These are phyloP conservation scores for Verticillium klebahnii DNA, from an alignment of 2,329 filamentous ascomycete genomes.

Conservation along the genomic window DNA sequence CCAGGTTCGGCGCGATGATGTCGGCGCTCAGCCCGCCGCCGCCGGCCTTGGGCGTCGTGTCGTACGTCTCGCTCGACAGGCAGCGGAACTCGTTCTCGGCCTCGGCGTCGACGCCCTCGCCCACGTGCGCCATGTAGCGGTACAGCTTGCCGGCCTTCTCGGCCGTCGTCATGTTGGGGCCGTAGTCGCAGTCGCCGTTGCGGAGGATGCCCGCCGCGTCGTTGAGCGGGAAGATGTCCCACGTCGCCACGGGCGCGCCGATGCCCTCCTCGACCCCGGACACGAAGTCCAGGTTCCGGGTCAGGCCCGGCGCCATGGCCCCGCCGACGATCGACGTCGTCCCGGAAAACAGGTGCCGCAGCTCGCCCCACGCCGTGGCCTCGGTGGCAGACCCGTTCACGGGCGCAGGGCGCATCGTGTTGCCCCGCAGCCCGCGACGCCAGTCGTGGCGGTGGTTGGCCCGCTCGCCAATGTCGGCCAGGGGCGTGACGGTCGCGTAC, in stretches of 20 bases:
- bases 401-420: slow-evolving; percentile 12
- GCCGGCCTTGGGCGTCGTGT: slow-evolving; percentile 11
- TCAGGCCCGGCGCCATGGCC: slow-evolving; percentile 19
- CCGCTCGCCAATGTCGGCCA: slow-evolving; percentile 17
- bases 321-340: slow-evolving; percentile 22
- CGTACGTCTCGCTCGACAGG: slow-evolving; percentile 18
- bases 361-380: slow-evolving; percentile 21
- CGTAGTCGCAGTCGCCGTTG: slow-evolving; percentile 22
- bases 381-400: slow-evolving; percentile 16
- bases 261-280: slow-evolving; percentile 18
- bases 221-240: slow-evolving; percentile 21
- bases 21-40: slow-evolving; percentile 19
- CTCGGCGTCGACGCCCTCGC: slow-evolving; percentile 20
- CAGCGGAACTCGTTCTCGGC: slow-evolving; percentile 23
- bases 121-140: slow-evolving; percentile 20
- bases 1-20: slow-evolving; percentile 19
- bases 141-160: slow-evolving; percentile 10
- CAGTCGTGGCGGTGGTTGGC: slow-evolving; percentile 22
- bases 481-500: slow-evolving; percentile 18
- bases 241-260: slow-evolving; percentile 7
- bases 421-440: slow-evolving; percentile 17
- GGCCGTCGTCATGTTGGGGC: slow-evolving; percentile 11
- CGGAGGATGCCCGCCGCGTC: slow-evolving; percentile 17
- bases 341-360: slow-evolving; percentile 23
- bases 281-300: slow-evolving; percentile 21